Evolutionary conservation across 2,329 filamentous ascomycete genomes (phyloP).

Genomic region (Claviceps paspali): DNA sequence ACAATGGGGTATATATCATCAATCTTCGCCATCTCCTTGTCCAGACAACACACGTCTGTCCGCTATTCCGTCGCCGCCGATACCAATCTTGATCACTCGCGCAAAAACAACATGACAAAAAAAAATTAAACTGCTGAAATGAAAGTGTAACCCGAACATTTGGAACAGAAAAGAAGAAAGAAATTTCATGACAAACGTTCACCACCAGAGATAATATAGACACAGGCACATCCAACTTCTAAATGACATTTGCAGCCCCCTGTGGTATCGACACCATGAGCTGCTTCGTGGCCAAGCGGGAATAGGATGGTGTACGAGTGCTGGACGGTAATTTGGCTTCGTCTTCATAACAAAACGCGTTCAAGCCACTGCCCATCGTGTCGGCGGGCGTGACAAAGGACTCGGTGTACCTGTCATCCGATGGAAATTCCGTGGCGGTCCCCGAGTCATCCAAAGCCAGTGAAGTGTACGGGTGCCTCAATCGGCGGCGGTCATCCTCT

Average conservation of each 20-base stretch:
- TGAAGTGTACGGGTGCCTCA: not conserved
- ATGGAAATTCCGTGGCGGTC: conserved; percentile 20
- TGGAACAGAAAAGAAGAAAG: too few relatives aligned
- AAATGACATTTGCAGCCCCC: conserved; percentile 12
- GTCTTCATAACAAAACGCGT: conserved; percentile 26
- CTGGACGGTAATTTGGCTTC: conserved; percentile 32
- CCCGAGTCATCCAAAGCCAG: conserved; percentile 19
- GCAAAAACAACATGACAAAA: too few relatives aligned
- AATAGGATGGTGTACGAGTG: conserved; percentile 48
- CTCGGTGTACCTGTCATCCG: conserved; percentile 30
- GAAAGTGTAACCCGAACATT: too few relatives aligned
- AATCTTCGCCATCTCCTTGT: too few relatives aligned
- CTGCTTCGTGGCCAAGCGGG: conserved; percentile 36
- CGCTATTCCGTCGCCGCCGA: too few relatives aligned
- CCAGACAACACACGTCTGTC: too few relatives aligned
- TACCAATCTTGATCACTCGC: too few relatives aligned
- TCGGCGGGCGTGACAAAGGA: conserved; percentile 37
- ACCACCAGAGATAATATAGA: too few relatives aligned
- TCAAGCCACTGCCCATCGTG: conserved; percentile 23
- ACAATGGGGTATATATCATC: too few relatives aligned
- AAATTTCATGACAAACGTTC: too few relatives aligned
- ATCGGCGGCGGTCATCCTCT: conserved; percentile 10
- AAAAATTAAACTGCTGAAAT: too few relatives aligned
- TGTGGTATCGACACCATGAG: conserved; percentile 11
- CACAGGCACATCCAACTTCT: not conserved